Evolutionary conservation across 2,329 filamentous ascomycete genomes (phyloP), one percentile per base, ranked within the genome.

Genomic region (Xylariaceae sp.): DNA sequence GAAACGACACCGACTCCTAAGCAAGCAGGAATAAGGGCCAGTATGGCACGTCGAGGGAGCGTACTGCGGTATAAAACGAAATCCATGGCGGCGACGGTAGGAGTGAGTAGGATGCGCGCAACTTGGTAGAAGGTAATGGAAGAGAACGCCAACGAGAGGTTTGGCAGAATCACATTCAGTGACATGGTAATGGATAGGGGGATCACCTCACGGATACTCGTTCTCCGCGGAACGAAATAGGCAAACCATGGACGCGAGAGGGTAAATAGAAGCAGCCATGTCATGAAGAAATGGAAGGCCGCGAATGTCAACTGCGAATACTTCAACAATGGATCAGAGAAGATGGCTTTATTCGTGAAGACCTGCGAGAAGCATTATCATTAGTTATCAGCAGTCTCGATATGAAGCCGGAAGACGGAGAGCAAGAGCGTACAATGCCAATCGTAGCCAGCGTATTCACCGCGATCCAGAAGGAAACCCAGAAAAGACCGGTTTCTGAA

Each of bases 71-170:
- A 87, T 37, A 88, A 75, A 18, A 85, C 69, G 65, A 77, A 86
- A 72, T 88, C 88, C 77, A 89, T 83, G 13, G 82, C 71, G 3
- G 85, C 86, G 17, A 88, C 85, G 49, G 78, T 80, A 2, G 87
- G 87, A 0, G 86, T 88, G 34, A 88, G 78, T 10, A 88, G 76
- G 60, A 88, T 86, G 23, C 86, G 82, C 3, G 84, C 85, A 53
- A 88, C 81, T 71, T 89, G 86, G 72, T 88, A 89, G 71, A 89
- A 88, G 48, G 85, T 86, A 48, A 89, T 82, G 54, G 82, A 82
- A 18, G 85, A 88, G 71, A 83, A 87, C 35, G 86, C 85, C 49
- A 89, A 76, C 1, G 84, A 88, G 5, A 88, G 74, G 67, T 89
- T 89, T 8, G 85, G 85, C 8, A 89, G 76, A 63, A 89, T 84